Conservation (phyloP, 2,329 filamentous ascomycete genomes). For the Orbilia quercus region DNA sequence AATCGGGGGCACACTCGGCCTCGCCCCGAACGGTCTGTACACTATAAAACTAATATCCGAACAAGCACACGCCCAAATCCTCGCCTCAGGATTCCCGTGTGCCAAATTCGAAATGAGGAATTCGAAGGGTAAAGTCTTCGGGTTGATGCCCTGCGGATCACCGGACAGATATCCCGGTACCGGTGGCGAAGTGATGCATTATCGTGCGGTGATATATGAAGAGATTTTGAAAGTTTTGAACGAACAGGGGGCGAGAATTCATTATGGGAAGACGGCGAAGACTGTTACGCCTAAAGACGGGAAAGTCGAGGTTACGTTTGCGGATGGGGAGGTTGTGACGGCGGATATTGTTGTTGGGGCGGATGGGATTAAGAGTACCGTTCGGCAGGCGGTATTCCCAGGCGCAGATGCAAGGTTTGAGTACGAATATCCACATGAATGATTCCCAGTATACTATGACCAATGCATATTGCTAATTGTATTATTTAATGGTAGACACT, state of each 20-base stretch:
- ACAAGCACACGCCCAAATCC: constrained; percentile 37
- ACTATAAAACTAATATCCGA: constrained; percentile 45
- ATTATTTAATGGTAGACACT: constrained; percentile 5
- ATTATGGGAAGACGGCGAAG: constrained; percentile 43
- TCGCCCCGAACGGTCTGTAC: constrained; percentile 48
- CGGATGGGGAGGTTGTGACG: constrained; percentile 35
- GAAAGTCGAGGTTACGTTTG: constrained; percentile 33
- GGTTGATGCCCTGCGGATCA: constrained; percentile 43
- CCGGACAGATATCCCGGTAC: constrained; percentile 51
- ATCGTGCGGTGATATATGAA: constrained; percentile 43
- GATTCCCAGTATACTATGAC: too few species aligned
- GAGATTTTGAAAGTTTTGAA: constrained; percentile 48
- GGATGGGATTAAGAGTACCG: constrained; percentile 54
- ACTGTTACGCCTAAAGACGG: constrained; percentile 30
- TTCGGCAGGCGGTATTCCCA: constrained; percentile 39
- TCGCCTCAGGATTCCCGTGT: constrained; percentile 40
- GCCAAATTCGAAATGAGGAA: constrained; percentile 50
- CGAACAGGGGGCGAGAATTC: constrained; percentile 36
- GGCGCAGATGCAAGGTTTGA: constrained; percentile 46
- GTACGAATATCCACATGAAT: constrained; percentile 22
- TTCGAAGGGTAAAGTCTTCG: constrained; percentile 42
- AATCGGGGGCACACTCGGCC: constrained; percentile 45
- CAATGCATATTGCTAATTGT: too few species aligned
- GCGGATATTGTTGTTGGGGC: constrained; percentile 50
- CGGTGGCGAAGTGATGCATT: constrained; percentile 51